These are phyloP conservation scores for Jackrogersella minutella DNA, from an alignment of 495 filamentous ascomycete genomes.

Conservation along the genomic window DNA sequence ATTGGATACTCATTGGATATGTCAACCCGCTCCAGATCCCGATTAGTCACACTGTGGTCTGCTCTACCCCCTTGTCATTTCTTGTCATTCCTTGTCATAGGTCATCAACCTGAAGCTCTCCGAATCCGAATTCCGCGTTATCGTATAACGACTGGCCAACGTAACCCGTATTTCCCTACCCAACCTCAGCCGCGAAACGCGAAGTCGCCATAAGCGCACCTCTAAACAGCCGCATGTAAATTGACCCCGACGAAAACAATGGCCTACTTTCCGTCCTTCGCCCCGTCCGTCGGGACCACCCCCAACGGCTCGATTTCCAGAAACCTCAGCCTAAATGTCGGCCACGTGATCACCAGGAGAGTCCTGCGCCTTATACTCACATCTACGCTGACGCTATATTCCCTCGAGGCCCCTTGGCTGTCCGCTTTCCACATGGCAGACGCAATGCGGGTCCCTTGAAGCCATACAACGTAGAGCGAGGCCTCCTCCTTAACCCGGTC, in stretches of 20 bases:
- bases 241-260: slow-evolving; percentile 7
- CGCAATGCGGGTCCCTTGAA: slow-evolving; percentile 32
- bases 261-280: background rate
- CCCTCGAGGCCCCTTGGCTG: slow-evolving; percentile 23
- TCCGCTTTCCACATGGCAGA: slow-evolving; percentile 37
- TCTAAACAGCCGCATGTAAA: slow-evolving; percentile 6
- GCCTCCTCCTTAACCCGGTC: slow-evolving; percentile 23
- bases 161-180: slow-evolving; percentile 18
- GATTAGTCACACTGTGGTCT: slow-evolving; percentile 33
- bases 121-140: slow-evolving; percentile 18
- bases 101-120: slow-evolving; percentile 16
- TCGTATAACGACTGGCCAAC: slow-evolving; percentile 24
- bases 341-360: slow-evolving; percentile 22
- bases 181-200: slow-evolving; percentile 18
- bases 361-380: slow-evolving; percentile 27
- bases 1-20: slow-evolving; percentile 17
- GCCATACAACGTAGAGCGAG: slow-evolving; percentile 11
- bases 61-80: no score
- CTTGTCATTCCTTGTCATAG: slow-evolving; percentile 29
- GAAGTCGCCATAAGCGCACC: slow-evolving; percentile 8
- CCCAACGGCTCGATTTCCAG: background rate
- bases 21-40: slow-evolving; percentile 18
- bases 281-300: background rate
- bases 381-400: slow-evolving; percentile 32
- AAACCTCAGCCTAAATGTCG: slow-evolving; percentile 12